Base-by-base conservation (phyloP, 495 filamentous ascomycete species). In the Annulohypoxylon maeteangense region DNA sequence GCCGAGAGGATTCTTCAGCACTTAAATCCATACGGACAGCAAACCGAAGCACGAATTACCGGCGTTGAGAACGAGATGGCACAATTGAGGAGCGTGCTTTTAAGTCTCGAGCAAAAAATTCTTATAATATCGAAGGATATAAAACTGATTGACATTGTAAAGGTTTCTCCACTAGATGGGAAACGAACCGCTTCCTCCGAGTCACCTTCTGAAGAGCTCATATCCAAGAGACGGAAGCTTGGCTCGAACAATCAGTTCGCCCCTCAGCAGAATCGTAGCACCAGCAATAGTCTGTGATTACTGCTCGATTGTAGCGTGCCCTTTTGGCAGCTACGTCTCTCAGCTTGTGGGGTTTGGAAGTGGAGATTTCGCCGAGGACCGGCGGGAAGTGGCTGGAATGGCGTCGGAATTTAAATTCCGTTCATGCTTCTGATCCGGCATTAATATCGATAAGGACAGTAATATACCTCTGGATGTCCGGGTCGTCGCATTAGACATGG, bases 1-100 rank as follows among this genome's bases (percentile, higher is more conserved):
- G 73, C 75, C 2, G 68, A 68, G 1, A 54, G 58, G 10, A 78
- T 78, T 8, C 22, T 72, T 0, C 45, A 62, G 29, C 54, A 72
- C 4, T 47, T 71, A 1, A 55, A 66, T 10, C 62, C 70, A 6
- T 51, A 48, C 5, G 57, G 40, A 4, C 67, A 67, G 11, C 50
- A 47, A 16, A 48, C 40, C 25, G 75, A 78, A 38, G 44, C 31
- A 11, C 55, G 63, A 22, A 4, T 76, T 12, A 18, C n/a, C 8
- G 25, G 34, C 18, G 16, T 68, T 0, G 74, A 75, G 38, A 55
- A 23, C 6, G 61, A 53, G 10, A 4, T 68, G 7, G 18, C 8
- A 0, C 55, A 67, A 8, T 16, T 75, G n/a, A 60, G 45, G 47
- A 29, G 5, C 14, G 67, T 65, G 18, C 5, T 72, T 11, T 5